Evolutionary conservation across 495 filamentous ascomycete genomes (phyloP).

Genomic region (Xylaria palmicola): DNA sequence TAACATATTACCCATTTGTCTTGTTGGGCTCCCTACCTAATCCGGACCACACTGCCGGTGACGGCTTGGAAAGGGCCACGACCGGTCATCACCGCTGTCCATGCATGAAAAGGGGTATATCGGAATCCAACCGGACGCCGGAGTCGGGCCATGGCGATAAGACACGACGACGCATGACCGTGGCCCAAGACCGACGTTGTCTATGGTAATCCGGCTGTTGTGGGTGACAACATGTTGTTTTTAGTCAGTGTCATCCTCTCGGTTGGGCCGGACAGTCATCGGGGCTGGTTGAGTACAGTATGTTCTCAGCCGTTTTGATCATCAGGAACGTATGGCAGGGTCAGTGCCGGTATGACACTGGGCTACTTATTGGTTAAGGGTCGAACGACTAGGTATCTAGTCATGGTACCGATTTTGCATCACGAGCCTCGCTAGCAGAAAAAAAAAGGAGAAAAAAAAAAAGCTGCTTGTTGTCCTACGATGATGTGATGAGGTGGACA

Average conservation of each 20-base stretch:
- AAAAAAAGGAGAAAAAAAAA: not conserved
- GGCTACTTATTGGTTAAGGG: not conserved
- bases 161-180: too few species aligned
- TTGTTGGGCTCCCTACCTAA: not conserved
- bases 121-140: conserved; percentile 2
- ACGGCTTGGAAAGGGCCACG: conserved; percentile 10
- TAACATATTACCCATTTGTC: conserved; percentile 10
- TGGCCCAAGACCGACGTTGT: too few species aligned
- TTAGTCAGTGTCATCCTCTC: not conserved
- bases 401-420: not conserved
- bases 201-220: too few species aligned
- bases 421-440: not conserved
- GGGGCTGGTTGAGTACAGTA: not conserved
- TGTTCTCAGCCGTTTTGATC: too few species aligned
- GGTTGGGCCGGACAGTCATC: not conserved
- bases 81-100: conserved; percentile 1
- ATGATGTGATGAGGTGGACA: not conserved
- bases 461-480: not conserved
- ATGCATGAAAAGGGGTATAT: conserved; percentile 7
- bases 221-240: not conserved
- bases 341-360: not conserved
- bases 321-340: not conserved
- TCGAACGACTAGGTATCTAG: not conserved
- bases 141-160: too few species aligned
- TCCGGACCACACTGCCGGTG: not conserved